Evolutionary conservation across 139 green algal species (phyloP), one percentile per base, ranked within the genome.

Genomic region (Chlorella sp.): DNA sequence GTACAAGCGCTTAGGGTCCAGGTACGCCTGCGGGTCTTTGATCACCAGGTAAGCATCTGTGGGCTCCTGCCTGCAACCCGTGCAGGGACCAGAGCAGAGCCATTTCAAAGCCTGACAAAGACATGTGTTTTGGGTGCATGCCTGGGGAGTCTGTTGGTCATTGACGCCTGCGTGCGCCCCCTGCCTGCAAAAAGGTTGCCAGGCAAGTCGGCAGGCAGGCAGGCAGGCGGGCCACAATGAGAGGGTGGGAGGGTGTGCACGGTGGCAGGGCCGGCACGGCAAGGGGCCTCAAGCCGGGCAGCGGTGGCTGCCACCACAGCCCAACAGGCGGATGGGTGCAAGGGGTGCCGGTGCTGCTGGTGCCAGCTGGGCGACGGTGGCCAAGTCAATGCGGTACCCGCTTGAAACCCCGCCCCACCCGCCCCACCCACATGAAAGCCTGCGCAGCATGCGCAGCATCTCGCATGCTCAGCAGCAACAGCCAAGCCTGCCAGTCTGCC

Each of bases 21-120:
- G 81, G 48, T 94, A 94, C 22, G 66, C 37, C 14, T 90, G 60
- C 19, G 91, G 91, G 61, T 94, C 91, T 34, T 88, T 94, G 34
- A 94, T 92, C 12, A 92, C 48, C 1, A 94, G 42, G 26, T 94
- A 91, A 7, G 81, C 57, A 16, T 92, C 86, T 5, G 9, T 84
- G 11, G 91, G 83, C 75, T 94, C 91, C 61, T 88, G 81, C 81
- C 91, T 94, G 82, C 79, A 88, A 32, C 53, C 26, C 0, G n/a
- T n/a, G n/a, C n/a, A n/a, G 4, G 4, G 0, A 37, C 26, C 30
- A 64, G 66, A 12, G 53, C 57, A 77, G 40, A 79, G 2, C n/a
- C 66, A 76, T 21, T 40, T 24, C 40, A 61, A 69, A n/a, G 3
- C 16, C 34, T 22, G 11, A 36, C 34, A 9, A 37, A 37, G 69